Percentiles rank a stretch among this genome's conserved stretches.
These are phyloP conservation scores for Pichia scutulata DNA, from an alignment of 805 yeast species.

Conservation along the genomic window DNA sequence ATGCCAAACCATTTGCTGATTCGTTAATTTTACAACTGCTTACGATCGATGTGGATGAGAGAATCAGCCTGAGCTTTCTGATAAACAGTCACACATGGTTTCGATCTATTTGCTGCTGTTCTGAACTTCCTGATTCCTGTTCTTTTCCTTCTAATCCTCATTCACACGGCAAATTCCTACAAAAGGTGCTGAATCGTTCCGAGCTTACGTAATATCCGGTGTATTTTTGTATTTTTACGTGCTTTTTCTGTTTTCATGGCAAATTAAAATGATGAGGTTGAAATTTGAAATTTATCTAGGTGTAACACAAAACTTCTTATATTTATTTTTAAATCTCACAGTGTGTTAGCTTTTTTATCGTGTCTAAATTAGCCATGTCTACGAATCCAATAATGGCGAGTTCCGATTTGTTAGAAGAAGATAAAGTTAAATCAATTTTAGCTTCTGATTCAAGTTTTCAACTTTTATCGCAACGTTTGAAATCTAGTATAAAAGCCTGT, in stretches of 20 bases:
- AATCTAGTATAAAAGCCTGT: conserved; percentile 71
- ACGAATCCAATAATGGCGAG: background rate
- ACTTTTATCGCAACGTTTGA: conserved; percentile 60
- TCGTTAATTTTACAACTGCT: background rate
- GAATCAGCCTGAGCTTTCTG: background rate
- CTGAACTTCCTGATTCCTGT: background rate
- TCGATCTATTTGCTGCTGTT: background rate
- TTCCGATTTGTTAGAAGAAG: conserved; percentile 37
- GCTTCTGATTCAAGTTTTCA: conserved; percentile 73
- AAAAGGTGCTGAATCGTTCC: background rate
- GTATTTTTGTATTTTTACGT: background rate
- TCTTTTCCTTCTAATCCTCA: background rate
- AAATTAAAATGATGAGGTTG: background rate
- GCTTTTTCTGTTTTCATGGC: no score
- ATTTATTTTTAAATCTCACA: no score
- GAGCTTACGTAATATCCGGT: background rate
- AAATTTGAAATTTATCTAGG: background rate
- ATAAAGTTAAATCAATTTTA: conserved; percentile 44
- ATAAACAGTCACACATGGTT: background rate
- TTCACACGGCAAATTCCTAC: background rate
- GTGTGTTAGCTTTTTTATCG: no score
- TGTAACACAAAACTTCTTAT: no score
- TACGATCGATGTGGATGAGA: background rate
- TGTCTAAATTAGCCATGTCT: background rate
- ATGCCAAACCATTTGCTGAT: background rate